Conservation (phyloP, 176 grass and related monocot genomes). For the Lolium perenne region DNA sequence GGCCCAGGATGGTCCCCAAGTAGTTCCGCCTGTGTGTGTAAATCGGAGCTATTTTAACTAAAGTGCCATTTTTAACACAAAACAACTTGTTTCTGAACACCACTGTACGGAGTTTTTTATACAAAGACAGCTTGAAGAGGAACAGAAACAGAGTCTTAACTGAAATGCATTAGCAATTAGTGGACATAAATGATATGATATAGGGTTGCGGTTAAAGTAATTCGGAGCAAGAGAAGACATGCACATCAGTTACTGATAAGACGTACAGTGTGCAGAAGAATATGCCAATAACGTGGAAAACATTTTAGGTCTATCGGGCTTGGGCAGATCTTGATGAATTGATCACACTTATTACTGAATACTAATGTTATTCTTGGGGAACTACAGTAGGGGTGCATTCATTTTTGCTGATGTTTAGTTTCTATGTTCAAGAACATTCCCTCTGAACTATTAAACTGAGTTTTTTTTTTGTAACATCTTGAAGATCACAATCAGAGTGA, state of each 20-base stretch:
- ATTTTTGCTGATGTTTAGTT: conserved; percentile 13
- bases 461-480: conserved; percentile 15
- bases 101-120: background rate
- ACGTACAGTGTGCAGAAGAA: background rate
- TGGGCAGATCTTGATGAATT: conserved; percentile 29
- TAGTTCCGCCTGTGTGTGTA: background rate
- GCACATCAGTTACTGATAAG: conserved; percentile 2
- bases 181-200: background rate
- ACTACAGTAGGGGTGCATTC: background rate
- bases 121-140: background rate
- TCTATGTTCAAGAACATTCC: background rate
- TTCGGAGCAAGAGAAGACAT: background rate
- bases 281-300: background rate
- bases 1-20: too few species aligned
- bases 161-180: background rate
- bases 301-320: background rate
- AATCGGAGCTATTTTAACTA: background rate
- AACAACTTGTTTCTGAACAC: background rate
- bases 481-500: conserved; percentile 16
- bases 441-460: background rate
- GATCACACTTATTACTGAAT: background rate
- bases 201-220: conserved; percentile 8
- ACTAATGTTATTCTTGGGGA: conserved; percentile 21
- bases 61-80: background rate
- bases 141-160: background rate